Evolutionary conservation across 371 early-diverging fungal species (phyloP).

Genomic region (Mucor sp.): DNA sequence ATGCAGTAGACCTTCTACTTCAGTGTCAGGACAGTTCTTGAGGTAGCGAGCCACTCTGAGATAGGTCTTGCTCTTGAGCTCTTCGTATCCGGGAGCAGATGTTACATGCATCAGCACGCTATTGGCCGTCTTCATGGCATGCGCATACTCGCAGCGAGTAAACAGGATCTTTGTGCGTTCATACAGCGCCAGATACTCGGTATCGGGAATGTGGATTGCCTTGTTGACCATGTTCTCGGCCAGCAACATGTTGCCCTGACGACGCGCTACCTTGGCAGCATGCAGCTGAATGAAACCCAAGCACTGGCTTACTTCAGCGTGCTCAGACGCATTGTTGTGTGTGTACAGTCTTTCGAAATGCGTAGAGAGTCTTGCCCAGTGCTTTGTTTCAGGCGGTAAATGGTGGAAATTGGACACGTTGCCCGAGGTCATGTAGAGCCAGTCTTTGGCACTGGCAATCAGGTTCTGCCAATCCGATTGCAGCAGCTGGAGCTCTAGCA

Average conservation of each 20-base stretch:
- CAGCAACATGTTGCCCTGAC: slow-evolving; percentile 26
- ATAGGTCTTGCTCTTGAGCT: slow-evolving; percentile 31
- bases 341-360: slow-evolving; percentile 14
- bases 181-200: slow-evolving; percentile 26
- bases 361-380: slow-evolving; percentile 28
- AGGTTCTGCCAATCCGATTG: slow-evolving; percentile 16
- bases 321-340: not conserved
- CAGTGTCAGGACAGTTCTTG: slow-evolving; percentile 20
- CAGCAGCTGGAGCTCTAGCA: slow-evolving; percentile 32
- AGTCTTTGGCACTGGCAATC: slow-evolving; percentile 20
- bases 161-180: slow-evolving; percentile 31
- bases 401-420: slow-evolving; percentile 5
- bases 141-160: slow-evolving; percentile 8
- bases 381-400: slow-evolving; percentile 25
- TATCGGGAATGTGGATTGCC: slow-evolving; percentile 5
- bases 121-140: slow-evolving; percentile 27
- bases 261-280: slow-evolving; percentile 35
- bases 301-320: not conserved
- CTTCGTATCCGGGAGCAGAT: slow-evolving; percentile 6
- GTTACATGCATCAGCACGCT: slow-evolving; percentile 13
- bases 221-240: slow-evolving; percentile 24
- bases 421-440: slow-evolving; percentile 6
- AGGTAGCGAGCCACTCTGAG: slow-evolving; percentile 30
- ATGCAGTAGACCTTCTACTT: slow-evolving; percentile 5
- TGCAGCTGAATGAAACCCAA: slow-evolving; percentile 17